Evolutionary conservation across 108 stramenopile genomes (phyloP), one percentile per base, ranked within the genome.

Genomic region (Nitzschia putrida): DNA sequence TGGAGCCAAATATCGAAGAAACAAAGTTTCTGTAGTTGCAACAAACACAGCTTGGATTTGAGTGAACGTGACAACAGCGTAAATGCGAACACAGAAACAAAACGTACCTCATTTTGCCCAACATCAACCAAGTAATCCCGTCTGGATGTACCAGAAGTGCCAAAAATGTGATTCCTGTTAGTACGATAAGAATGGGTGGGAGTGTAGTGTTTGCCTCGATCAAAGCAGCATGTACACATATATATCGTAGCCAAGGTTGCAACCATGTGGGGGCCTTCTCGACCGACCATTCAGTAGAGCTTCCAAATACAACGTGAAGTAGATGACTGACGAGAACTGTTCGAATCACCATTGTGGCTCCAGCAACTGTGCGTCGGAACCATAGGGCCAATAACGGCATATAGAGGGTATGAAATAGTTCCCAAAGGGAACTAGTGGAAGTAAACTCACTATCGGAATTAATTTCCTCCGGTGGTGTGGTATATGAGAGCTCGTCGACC

Each of bases 121-220:
- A 29, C 59, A 86, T 49, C 20, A 86, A 67, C 88, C 88, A 89
- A 20, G 88, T 89, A 24, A 79, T 43, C 20, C 88, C 88, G 71
- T 89, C 88, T 0, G 88, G 88, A 74, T 89, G 88, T 13, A 85
- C 78, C 23, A 86, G 76, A 14, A 89, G 67, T 9, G 84, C 84
- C 21, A 86, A 57, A n/a, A 80, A 40, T 4, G 88, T 86, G 0
- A 86, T 50, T 7, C 81, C 10, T n/a, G 84, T 82, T 24, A 89
- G 73, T 10, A 65, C 68, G 13, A 77, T 74, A 11, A 89, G 76
- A 9, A 76, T 79, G 20, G 85, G 85, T 24, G 55, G 22, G 20
- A 13, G 13, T 1, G 55, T 26, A 56, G n/a, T n/a, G 20, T 56
- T 13, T 14, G 24, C 1, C 25, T 56, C 25, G 55, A 26, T 13